Evolutionary conservation across 768 basidiomycete species (phyloP), one percentile per base, ranked within the genome.

Genomic region (Lactarius trivialis): DNA sequence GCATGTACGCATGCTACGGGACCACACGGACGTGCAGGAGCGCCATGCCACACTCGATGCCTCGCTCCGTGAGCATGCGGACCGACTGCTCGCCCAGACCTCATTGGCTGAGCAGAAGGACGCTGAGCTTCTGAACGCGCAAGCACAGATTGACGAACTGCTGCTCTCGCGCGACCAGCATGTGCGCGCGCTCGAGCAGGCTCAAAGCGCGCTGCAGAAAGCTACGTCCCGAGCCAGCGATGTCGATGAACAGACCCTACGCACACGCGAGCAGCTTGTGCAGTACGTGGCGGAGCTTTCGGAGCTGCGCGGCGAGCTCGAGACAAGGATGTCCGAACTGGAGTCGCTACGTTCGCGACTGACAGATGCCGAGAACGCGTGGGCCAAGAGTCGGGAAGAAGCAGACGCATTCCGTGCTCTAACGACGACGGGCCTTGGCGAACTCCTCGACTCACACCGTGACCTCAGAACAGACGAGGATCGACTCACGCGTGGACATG

Each of bases 371-470:
- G 95, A 97, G 75, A 93, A 89, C 70, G 85, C 89, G 9, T 97
- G 93, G 87, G 83, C 89, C 28, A 90, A 93, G 73, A 92, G 93
- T 48, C 85, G 93, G 15, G 89, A 95, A 75, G 93, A 98, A 76
- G 92, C 93, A 3, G 95, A 97, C 72, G 85, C 89, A 2, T 85
- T 94, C 73, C 80, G 93, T 58, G 88, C 89, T 24, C 77, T 93
- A 56, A 94, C 94, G 2, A 96, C 92, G 2, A 85, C 87, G 52
- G 82, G 87, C 69, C 81, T 97, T 3, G 93, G 93, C 26, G 85
- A 95, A 71, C 78, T 97, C 21, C 78, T 97, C 51, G 91, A 95
- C 71, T 86, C 89, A 2, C 94, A 96, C 76, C 84, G 87, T 37
- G 90, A 92, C 68, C 78, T 94, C 56, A 85, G 83, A 72, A 82